Evolutionary conservation across 2,329 filamentous ascomycete species (phyloP).

Genomic region (Nigrospora oryzae): DNA sequence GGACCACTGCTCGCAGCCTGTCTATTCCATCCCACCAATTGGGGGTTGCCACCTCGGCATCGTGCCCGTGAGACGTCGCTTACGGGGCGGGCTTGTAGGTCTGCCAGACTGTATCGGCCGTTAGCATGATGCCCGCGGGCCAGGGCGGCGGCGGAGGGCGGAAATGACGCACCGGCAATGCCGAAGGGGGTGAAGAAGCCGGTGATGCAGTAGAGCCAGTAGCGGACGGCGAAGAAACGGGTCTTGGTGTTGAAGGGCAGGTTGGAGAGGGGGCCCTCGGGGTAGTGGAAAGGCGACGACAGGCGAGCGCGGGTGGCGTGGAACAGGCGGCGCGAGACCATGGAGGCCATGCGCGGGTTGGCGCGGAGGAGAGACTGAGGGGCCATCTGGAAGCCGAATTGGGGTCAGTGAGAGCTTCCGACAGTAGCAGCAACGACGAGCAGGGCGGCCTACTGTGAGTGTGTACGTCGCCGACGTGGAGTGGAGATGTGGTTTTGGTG

Average conservation of each 20-base stretch:
- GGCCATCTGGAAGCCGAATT: slow-evolving; percentile 64
- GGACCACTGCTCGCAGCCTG: slow-evolving; percentile 1
- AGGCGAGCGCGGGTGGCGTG: slow-evolving; percentile 80
- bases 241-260: slow-evolving; percentile 94
- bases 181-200: slow-evolving; percentile 56
- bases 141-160: background rate
- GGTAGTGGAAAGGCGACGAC: slow-evolving; percentile 93
- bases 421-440: background rate
- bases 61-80: slow-evolving; percentile 5
- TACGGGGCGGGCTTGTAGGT: slow-evolving; percentile 37
- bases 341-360: slow-evolving; percentile 50
- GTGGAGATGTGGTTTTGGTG: slow-evolving; percentile 4
- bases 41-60: slow-evolving; percentile 1
- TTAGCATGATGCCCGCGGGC: slow-evolving; percentile 8
- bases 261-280: slow-evolving; percentile 90
- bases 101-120: slow-evolving; percentile 37
- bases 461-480: slow-evolving; percentile 11
- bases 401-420: slow-evolving; percentile 13
- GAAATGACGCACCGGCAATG: slow-evolving; percentile 47
- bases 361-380: slow-evolving; percentile 55
- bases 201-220: slow-evolving; percentile 61
- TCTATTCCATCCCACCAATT: slow-evolving; percentile 5
- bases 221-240: slow-evolving; percentile 74
- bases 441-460: background rate
- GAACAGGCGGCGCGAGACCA: slow-evolving; percentile 87